These are phyloP conservation scores for Globisporangium uncinulatum DNA, from an alignment of 352 stramenopile genomes.

Conservation along the genomic window DNA sequence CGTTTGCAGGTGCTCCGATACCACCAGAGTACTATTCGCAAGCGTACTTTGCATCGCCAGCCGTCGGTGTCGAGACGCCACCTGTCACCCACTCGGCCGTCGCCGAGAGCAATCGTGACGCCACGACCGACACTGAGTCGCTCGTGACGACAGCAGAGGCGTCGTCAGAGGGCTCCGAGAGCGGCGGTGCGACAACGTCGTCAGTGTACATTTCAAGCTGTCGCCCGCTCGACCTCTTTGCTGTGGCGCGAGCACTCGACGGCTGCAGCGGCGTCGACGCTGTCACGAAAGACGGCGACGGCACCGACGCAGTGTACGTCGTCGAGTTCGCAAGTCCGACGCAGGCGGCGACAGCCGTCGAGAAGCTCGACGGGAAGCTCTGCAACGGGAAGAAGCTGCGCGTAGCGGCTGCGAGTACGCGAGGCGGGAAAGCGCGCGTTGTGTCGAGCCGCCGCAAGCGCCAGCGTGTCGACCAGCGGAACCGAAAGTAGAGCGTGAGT, in stretches of 20 bases:
- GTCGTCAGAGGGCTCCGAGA: slow-evolving; percentile 8
- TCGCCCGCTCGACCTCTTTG: slow-evolving; percentile 39
- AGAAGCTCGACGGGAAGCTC: slow-evolving; percentile 42
- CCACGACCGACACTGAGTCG: slow-evolving; percentile 4
- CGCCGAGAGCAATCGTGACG: background rate
- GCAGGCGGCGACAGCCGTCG: slow-evolving; percentile 31
- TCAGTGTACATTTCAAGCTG: slow-evolving; percentile 48
- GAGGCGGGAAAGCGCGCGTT: slow-evolving; percentile 14
- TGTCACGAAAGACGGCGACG: slow-evolving; percentile 38
- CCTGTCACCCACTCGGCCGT: background rate
- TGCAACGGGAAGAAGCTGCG: slow-evolving; percentile 53
- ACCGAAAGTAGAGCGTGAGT: slow-evolving; percentile 3
- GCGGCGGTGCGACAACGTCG: slow-evolving; percentile 1
- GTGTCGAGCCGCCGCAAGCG: slow-evolving; percentile 55
- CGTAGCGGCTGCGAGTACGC: slow-evolving; percentile 11
- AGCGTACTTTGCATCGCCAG: slow-evolving; percentile 1
- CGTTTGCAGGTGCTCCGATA: background rate
- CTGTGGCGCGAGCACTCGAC: slow-evolving; percentile 38
- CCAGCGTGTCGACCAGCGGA: slow-evolving; percentile 47
- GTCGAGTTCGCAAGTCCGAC: slow-evolving; percentile 47
- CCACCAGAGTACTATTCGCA: background rate
- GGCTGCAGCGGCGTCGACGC: slow-evolving; percentile 45
- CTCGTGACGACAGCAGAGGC: background rate
- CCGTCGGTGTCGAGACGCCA: background rate
- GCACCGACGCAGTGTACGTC: slow-evolving; percentile 28